Base-by-base conservation (phyloP, 1,284 basidiomycete genomes). In the Megacollybia platyphylla region DNA sequence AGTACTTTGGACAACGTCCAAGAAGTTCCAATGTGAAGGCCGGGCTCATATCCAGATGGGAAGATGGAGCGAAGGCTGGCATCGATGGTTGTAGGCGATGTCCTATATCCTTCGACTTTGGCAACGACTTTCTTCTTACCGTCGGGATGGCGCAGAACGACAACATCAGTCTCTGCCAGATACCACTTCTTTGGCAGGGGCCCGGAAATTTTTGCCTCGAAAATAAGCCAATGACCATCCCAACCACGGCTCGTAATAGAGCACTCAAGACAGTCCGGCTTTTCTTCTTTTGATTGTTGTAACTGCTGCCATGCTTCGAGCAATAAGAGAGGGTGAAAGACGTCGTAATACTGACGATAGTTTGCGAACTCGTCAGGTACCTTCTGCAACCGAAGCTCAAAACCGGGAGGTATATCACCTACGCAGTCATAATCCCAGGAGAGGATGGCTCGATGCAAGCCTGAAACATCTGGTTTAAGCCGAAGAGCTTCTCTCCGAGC, bases 261-360 rank as follows among this genome's bases (percentile, higher is more conserved):
- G 58, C 71, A 73, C 15, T 71, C 65, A 45, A 78, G 71, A 1
- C 62, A 60, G 7, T 78, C 71, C 32, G 66, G 67, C 4, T 55
- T 53, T 42, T 80, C 74, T 44, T 86, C 79, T 52, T 88, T 85
- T 26, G 89, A 77, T 55, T 88, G 75, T 29, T 67, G 56, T 44
- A 97, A 73, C 54, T 97, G 90, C 26, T 86, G 79, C 93, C 96
- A 97, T 49, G 87, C 83, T 61, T 98, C 96, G 46, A 89, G 70
- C 27, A 93, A 64, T 18, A 97, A 67, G n/a, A 98, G 68, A 1
- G 96, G 91, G 51, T 90, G 79, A 55, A 96, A 91, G 20, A 83
- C 67, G 20, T 65, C 64, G 34, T 76, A 71, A 59, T 96, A 98
- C 27, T 91, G 74, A 4, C 66, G 57, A 42, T 79, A 73, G 45